Conservation (phyloP, 208 protist genomes). For the Angomonas desouzai region DNA sequence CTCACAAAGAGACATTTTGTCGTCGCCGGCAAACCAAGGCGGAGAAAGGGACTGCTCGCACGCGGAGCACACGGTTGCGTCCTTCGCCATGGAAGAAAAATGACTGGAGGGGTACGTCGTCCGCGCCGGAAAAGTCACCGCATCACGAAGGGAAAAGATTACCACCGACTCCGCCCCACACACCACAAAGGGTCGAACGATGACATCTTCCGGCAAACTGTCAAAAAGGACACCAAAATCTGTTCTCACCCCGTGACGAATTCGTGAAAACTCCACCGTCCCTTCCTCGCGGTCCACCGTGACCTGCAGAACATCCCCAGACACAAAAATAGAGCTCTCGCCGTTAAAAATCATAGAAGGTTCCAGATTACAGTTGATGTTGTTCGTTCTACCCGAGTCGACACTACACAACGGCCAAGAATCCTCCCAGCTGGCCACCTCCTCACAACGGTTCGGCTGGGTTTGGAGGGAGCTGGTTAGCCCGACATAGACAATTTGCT, state of each 20-base stretch:
- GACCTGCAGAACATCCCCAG: slow-evolving; percentile 67
- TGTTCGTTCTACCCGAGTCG: slow-evolving; percentile 68
- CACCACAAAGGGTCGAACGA: slow-evolving; percentile 66
- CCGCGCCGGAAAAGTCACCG: slow-evolving; percentile 64
- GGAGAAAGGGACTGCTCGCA: slow-evolving; percentile 32
- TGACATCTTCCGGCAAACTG: slow-evolving; percentile 33
- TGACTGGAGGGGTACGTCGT: slow-evolving; percentile 58
- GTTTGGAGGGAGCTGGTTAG: slow-evolving; percentile 59
- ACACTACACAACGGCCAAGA: slow-evolving; percentile 80
- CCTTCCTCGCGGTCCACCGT: slow-evolving; percentile 54
- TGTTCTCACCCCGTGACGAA: slow-evolving; percentile 50
- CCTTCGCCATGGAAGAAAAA: slow-evolving; percentile 21
- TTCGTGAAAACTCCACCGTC: slow-evolving; percentile 67
- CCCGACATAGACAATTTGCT: slow-evolving; percentile 72
- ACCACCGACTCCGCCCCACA: slow-evolving; percentile 63
- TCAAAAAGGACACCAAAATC: slow-evolving; percentile 85
- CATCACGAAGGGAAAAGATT: slow-evolving; percentile 77
- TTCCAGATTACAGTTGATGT: slow-evolving; percentile 79
- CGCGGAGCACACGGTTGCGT: slow-evolving; percentile 22
- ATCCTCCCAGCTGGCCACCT: slow-evolving; percentile 64
- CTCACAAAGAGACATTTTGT: slow-evolving; percentile 54
- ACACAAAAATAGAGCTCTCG: slow-evolving; percentile 55
- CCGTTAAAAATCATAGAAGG: slow-evolving; percentile 78
- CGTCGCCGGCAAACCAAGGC: slow-evolving; percentile 70
- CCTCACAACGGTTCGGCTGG: slow-evolving; percentile 37